Percentiles rank a stretch among this genome's conserved stretches.
Evolutionary conservation across 345 rosid genomes (phyloP).

Genomic region (Brassica incana): DNA sequence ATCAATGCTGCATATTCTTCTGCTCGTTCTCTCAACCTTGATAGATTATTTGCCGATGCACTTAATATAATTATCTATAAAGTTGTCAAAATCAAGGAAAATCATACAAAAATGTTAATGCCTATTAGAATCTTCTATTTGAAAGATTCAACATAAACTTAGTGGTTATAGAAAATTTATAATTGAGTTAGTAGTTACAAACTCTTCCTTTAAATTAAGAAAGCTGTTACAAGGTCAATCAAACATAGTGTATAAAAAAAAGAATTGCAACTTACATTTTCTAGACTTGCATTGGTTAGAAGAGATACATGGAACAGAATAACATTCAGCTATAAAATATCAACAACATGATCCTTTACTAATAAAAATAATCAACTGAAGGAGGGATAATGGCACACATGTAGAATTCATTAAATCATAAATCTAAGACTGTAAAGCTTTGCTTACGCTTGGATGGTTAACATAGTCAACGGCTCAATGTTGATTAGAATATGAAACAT

Average conservation of each 20-base stretch:
- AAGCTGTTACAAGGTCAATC: constrained; percentile 28
- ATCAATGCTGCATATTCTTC: constrained; percentile 95
- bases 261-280: constrained; percentile 8
- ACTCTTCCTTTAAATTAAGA: not conserved
- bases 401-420: constrained; percentile 12
- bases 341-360: not conserved
- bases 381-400: constrained; percentile 31
- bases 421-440: not conserved
- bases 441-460: constrained; percentile 1
- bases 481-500: constrained; percentile 17
- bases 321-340: not conserved
- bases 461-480: constrained; percentile 16
- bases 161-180: not conserved
- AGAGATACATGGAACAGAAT: not conserved
- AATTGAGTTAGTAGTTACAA: constrained; percentile 14
- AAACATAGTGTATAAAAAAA: not conserved
- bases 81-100: constrained; percentile 29
- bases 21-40: constrained; percentile 91
- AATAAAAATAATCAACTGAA: not conserved
- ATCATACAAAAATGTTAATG: constrained; percentile 6
- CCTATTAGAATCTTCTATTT: not conserved
- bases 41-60: constrained; percentile 85
- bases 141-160: constrained; percentile 34
- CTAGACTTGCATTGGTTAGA: constrained; percentile 16
- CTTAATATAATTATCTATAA: constrained; percentile 82